phyloP scores from a whole-genome alignment of 1,139 yeast species.

The Taphrina confusa region DNA sequence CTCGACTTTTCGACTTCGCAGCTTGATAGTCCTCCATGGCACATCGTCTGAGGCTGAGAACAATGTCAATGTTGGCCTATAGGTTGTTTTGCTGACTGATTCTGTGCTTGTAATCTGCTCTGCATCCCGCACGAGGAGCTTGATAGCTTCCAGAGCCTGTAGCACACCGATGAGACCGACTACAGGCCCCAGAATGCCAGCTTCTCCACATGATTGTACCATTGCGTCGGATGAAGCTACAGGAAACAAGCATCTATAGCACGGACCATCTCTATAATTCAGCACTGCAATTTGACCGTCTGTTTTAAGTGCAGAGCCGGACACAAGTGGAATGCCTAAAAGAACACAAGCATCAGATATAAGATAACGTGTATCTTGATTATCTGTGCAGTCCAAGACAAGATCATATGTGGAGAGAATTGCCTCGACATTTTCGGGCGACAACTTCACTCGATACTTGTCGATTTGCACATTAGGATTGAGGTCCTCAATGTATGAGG shows the following conservation, averaged over 20 bases:
- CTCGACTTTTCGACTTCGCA: slow-evolving; percentile 64
- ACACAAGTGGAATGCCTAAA: slow-evolving; percentile 60
- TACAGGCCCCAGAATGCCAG: slow-evolving; percentile 94
- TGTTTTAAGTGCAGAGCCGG: slow-evolving; percentile 87
- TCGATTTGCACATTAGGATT: slow-evolving; percentile 67
- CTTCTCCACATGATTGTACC: slow-evolving; percentile 85
- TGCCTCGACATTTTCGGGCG: slow-evolving; percentile 61
- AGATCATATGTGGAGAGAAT: slow-evolving; percentile 68
- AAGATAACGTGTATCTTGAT: slow-evolving; percentile 82
- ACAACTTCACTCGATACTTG: slow-evolving; percentile 58
- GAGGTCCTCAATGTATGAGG: slow-evolving; percentile 44
- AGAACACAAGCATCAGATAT: slow-evolving; percentile 79
- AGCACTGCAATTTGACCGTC: slow-evolving; percentile 86
- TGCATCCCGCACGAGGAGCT: slow-evolving; percentile 51
- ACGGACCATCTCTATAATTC: slow-evolving; percentile 76
- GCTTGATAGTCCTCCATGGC: slow-evolving; percentile 68
- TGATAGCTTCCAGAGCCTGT: slow-evolving; percentile 87
- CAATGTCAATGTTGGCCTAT: slow-evolving; percentile 63
- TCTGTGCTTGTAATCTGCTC: slow-evolving; percentile 37
- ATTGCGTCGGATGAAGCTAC: slow-evolving; percentile 82
- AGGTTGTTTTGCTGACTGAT: too few species aligned
- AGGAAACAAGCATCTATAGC: slow-evolving; percentile 93
- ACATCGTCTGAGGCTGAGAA: slow-evolving; percentile 63
- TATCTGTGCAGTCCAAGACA: slow-evolving; percentile 90
- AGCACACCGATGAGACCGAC: slow-evolving; percentile 86